phyloP scores from a whole-genome alignment of 2,329 filamentous ascomycete genomes.

The Cercospora brassicicola region DNA sequence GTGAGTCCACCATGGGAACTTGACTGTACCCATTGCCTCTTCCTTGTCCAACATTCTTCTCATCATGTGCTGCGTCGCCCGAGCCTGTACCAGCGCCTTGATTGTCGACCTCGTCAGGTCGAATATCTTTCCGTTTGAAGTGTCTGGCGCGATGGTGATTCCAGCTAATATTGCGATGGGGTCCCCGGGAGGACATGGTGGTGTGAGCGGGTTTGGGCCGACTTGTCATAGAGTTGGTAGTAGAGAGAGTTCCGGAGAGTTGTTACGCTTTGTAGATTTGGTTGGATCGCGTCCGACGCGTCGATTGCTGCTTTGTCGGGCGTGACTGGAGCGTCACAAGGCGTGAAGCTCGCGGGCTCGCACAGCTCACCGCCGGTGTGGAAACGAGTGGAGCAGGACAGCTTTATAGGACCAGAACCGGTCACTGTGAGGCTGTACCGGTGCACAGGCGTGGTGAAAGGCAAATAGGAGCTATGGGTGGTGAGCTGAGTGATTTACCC shows the following conservation, averaged over 20 bases:
- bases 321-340: background rate
- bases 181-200: background rate
- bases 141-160: constrained; percentile 16
- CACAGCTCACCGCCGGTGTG: background rate
- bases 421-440: background rate
- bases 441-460: background rate
- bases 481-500: background rate
- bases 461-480: background rate
- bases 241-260: background rate
- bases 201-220: constrained; percentile 1
- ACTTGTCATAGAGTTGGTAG: constrained; percentile 1
- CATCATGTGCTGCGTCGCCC: constrained; percentile 13
- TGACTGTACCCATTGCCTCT: constrained; percentile 5
- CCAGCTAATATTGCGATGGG: constrained; percentile 5
- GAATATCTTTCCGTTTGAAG: constrained; percentile 27
- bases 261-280: background rate
- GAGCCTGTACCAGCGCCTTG: constrained; percentile 12
- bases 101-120: constrained; percentile 21
- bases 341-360: background rate
- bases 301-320: background rate
- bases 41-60: constrained; percentile 16
- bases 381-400: background rate
- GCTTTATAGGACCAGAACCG: background rate
- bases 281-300: background rate
- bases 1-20: constrained; percentile 30